Base-by-base conservation (phyloP, 148 eudicot genomes). In the Amaranthus cruentus region DNA sequence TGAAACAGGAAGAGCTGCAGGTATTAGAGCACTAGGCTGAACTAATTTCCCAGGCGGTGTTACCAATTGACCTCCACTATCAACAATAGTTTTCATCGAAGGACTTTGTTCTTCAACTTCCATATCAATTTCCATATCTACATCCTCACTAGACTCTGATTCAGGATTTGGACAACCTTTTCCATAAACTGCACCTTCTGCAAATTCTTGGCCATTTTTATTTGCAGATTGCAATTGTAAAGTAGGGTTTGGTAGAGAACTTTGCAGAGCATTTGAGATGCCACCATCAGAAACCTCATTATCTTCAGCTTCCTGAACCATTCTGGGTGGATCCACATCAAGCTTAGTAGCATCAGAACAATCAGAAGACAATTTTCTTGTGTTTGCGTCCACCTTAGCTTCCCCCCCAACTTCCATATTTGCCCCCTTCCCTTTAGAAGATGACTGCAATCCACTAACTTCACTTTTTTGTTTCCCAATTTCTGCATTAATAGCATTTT, bases 121-220 rank as follows among this genome's bases (percentile, higher is more conserved):
- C 98, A 95, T 95, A 72, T 95, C 98, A 56, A 95, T 88, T 77
- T 94, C 98, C 98, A 95, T 95, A 72, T 91, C 98, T 59, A 82
- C 88, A 66, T 89, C 97, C 63, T 88, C 92, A 61, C 51, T 77
- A 9, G 79, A 67, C 64, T 84, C 86, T 72, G 68, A 69, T 47
- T 57, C 76, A 44, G 73, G 21, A 72, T 80, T 71, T 53, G 82
- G 71, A 72, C 73, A 75, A 55, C 53, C 59, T 56, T 84, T 84
- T 79, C 53, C 72, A 52, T 52, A 73, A 52, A 43, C 66, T 55
- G 70, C 81, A 64, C 58, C 69, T 68, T 72, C 86, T 51, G 46
- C 57, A 47, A 59, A 61, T 81, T 74, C 84, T 71, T 52, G 58
- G 55, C 57, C 78, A 63, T 60, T 83, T 52, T 81, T 78, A 8